phyloP scores from a whole-genome alignment of 78 protist species.

The Capsaspora owczarzaki region DNA sequence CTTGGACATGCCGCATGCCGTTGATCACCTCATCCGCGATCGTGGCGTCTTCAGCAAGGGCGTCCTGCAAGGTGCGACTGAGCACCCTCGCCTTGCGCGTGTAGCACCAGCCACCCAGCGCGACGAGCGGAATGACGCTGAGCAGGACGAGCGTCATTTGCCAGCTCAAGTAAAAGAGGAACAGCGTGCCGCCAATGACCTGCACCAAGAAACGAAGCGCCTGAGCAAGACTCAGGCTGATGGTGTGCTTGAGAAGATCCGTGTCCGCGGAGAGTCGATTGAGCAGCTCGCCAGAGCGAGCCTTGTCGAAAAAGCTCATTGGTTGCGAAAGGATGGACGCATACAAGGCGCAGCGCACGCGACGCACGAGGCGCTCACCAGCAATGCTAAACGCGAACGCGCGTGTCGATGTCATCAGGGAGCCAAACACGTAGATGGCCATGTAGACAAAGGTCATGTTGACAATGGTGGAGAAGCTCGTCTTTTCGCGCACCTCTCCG shows the following conservation, averaged over 20 bases:
- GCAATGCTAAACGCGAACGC: not conserved
- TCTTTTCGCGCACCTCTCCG: no score
- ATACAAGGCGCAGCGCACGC: conserved; percentile 26
- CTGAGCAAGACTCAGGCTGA: conserved; percentile 51
- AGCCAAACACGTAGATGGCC: not conserved
- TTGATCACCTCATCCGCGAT: not conserved
- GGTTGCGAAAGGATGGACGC: conserved; percentile 53
- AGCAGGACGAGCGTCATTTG: conserved; percentile 59
- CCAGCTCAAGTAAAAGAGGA: conserved; percentile 59
- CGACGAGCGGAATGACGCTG: conserved; percentile 52
- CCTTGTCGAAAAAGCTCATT: conserved; percentile 75
- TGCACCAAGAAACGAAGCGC: conserved; percentile 29
- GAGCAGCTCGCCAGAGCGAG: conserved; percentile 79
- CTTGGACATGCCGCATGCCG: not conserved
- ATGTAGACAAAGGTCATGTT: not conserved
- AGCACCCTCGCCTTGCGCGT: not conserved
- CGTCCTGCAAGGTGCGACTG: not conserved
- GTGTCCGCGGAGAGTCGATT: conserved; percentile 68
- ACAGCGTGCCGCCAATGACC: conserved; percentile 34
- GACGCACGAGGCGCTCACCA: not conserved
- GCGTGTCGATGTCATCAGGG: not conserved
- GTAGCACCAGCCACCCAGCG: not conserved
- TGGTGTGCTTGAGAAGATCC: conserved; percentile 45
- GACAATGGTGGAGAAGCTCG: not conserved
- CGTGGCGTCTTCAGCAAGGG: not conserved